Conservation (phyloP, 75 land plant species). For the Picea glauca region DNA sequence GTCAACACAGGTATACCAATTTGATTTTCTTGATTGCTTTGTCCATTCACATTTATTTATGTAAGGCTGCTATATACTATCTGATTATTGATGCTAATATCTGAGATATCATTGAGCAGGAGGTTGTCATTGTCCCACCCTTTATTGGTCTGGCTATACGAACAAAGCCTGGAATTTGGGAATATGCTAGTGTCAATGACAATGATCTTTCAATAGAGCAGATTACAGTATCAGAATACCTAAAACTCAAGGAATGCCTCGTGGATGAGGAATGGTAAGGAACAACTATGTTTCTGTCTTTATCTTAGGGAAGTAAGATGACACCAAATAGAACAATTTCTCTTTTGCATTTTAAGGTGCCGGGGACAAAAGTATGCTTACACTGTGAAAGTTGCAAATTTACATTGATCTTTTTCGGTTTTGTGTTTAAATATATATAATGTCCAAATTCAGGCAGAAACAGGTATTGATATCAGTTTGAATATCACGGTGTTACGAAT, state of each 20-base stretch:
- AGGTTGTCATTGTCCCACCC: conserved; percentile 84
- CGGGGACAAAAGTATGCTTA: not conserved
- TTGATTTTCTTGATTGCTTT: no score
- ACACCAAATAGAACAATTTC: not conserved
- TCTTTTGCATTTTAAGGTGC: not conserved
- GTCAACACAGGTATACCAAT: conserved; percentile 47
- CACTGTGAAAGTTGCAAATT: not conserved
- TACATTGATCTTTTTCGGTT: not conserved
- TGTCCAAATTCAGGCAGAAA: not conserved
- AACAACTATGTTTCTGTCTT: not conserved
- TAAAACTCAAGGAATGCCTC: conserved; percentile 71
- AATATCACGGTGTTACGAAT: not conserved
- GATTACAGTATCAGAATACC: conserved; percentile 63
- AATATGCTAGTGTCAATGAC: conserved; percentile 68
- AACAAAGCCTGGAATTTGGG: conserved; percentile 83
- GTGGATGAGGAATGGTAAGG: conserved; percentile 60
- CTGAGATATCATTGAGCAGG: conserved; percentile 40
- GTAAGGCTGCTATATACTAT: no score
- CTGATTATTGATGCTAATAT: conserved; percentile 13
- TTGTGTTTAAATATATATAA: no score
- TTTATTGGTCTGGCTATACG: conserved; percentile 78
- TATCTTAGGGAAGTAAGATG: not conserved
- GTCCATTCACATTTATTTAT: no score
- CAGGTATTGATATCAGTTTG: no score
- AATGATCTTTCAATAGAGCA: conserved; percentile 57